phyloP scores from a whole-genome alignment of 192 early-diverging fungal genomes.

The Entomortierella lignicola region DNA sequence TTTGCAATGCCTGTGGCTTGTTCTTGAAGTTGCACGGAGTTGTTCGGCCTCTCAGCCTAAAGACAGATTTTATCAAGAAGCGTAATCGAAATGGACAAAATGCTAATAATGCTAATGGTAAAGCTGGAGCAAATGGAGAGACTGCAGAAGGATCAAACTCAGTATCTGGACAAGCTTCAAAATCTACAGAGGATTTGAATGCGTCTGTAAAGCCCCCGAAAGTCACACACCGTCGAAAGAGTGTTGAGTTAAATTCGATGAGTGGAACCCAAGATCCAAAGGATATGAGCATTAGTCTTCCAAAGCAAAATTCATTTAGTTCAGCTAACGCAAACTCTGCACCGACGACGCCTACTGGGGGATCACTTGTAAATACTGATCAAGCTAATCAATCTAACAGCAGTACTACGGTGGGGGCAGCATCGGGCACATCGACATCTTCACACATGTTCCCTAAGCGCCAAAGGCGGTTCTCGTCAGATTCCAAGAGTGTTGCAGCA shows the following conservation, averaged over 20 bases:
- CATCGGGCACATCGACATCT: background rate
- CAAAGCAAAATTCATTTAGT: slow-evolving; percentile 11
- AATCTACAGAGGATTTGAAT: slow-evolving; percentile 26
- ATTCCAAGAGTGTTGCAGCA: slow-evolving; percentile 43
- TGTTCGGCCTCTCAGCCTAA: slow-evolving; percentile 87
- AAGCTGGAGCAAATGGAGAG: slow-evolving; percentile 10
- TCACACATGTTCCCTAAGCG: slow-evolving; percentile 51
- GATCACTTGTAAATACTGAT: slow-evolving; percentile 5
- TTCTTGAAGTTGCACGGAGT: slow-evolving; percentile 96
- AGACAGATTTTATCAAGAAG: slow-evolving; percentile 91
- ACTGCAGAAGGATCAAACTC: slow-evolving; percentile 9
- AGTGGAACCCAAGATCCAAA: slow-evolving; percentile 22
- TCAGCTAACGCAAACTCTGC: slow-evolving; percentile 13
- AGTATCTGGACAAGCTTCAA: slow-evolving; percentile 9
- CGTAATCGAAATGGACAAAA: slow-evolving; percentile 76
- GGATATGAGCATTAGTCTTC: slow-evolving; percentile 29
- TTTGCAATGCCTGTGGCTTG: slow-evolving; percentile 98
- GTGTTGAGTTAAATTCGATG: slow-evolving; percentile 32
- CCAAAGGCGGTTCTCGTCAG: slow-evolving; percentile 54
- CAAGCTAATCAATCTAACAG: slow-evolving; percentile 4
- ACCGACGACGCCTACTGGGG: slow-evolving; percentile 43
- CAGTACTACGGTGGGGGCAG: background rate
- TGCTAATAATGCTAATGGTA: slow-evolving; percentile 11
- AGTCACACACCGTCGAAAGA: slow-evolving; percentile 36
- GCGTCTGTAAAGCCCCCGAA: slow-evolving; percentile 21